Base-by-base conservation (phyloP, 2,329 filamentous ascomycete genomes). In the Cylindrodendrum hubeiense region DNA sequence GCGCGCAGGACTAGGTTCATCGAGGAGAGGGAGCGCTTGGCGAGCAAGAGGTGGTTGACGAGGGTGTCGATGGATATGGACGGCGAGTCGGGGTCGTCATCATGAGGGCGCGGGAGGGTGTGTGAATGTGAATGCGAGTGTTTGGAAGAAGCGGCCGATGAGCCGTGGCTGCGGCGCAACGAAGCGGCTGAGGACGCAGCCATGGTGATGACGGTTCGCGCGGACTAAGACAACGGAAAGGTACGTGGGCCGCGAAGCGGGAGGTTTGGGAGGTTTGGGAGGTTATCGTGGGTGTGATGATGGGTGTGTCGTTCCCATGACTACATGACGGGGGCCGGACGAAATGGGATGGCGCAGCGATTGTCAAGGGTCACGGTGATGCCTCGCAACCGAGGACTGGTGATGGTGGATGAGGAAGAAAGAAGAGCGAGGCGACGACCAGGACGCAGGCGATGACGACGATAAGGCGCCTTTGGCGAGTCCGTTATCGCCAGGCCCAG, bases 1-100 rank as follows among this genome's bases (percentile, higher is more conserved):
- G 94, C 95, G 65, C 93, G 92, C 77, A 93, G 91, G 55, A 98
- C 93, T 65, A 93, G 90, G 44, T 86, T 89, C 78, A 97, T 94
- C 12, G 94, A 94, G 17, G 92, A 93, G 5, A 98, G 87, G 1
- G 95, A 95, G 47, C 93, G 90, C 78, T 98, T 98, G 9, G 95
- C 93, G 30, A 92, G 91, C 43, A 98, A 89, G 37, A 98, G 91
- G 80, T 97, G 90, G 57, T 90, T 88, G 60, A 98, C 93, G 46
- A 98, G 89, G 24, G 89, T 90, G 72, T 97, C 93, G 75, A 97
- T 87, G 34, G 79, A 72, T 54, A 80, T 75, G 49, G 68, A 69
- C 4, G 65, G 49, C 10, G 59, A 46, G 44, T 53, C 51, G 26
- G 54, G 7, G 54, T 67, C 61, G 44, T 56, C 59, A 58, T 74